phyloP scores from a whole-genome alignment of 352 stramenopile genomes.

The Thalassiosira mediterranea region DNA sequence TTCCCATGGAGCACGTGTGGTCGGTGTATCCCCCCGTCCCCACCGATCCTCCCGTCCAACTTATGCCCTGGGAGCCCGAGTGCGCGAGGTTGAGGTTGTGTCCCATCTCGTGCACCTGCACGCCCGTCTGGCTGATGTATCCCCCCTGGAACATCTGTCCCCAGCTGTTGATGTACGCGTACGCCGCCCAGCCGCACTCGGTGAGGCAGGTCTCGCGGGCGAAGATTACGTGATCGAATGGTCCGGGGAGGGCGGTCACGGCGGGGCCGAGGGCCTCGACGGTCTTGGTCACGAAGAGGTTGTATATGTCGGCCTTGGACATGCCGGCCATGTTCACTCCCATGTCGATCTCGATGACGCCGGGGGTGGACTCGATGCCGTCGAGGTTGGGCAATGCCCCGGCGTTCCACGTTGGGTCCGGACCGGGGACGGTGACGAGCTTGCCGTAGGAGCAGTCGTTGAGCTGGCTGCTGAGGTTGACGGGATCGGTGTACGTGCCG shows the following conservation, averaged over 20 bases:
- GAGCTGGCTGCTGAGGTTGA: conserved; percentile 16
- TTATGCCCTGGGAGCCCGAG: conserved; percentile 12
- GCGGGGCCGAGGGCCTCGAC: not conserved
- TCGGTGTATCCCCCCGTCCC: conserved; percentile 19
- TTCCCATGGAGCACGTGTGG: conserved; percentile 25
- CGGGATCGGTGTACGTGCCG: conserved; percentile 29
- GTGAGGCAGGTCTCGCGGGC: not conserved
- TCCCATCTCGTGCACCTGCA: conserved; percentile 22
- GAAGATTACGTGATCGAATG: conserved; percentile 1
- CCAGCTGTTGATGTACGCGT: conserved; percentile 28
- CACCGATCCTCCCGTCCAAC: no score
- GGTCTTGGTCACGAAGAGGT: not conserved
- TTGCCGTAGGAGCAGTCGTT: conserved; percentile 37
- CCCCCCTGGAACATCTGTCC: not conserved
- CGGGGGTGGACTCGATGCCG: not conserved
- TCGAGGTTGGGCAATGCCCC: not conserved
- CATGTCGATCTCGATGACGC: not conserved
- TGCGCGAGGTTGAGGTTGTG: conserved; percentile 25
- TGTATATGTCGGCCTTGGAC: not conserved
- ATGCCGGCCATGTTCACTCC: not conserved
- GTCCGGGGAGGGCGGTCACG: not conserved
- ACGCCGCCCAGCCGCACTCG: conserved; percentile 24
- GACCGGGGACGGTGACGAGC: conserved; percentile 1
- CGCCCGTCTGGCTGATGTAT: conserved; percentile 17
- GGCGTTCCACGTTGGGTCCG: not conserved